These are phyloP conservation scores for Talaromyces stipitatus DNA, from an alignment of 495 filamentous ascomycete genomes.

Conservation along the genomic window DNA sequence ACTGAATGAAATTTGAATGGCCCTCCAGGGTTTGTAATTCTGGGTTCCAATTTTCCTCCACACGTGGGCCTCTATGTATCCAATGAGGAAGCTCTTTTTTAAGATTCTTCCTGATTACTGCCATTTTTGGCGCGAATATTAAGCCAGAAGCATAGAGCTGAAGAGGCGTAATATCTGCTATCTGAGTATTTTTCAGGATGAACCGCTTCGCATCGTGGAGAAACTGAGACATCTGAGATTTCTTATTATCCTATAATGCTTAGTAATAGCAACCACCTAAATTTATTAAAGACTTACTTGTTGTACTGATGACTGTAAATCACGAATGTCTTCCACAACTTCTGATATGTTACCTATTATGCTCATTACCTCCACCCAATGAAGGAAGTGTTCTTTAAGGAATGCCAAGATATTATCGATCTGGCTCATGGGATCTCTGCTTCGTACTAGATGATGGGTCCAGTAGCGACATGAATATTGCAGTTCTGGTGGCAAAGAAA, in stretches of 20 bases:
- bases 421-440: constrained; percentile 14
- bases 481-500: no score
- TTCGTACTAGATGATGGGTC: no score
- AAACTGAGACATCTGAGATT: constrained; percentile 16
- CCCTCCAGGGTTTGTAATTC: constrained; percentile 9
- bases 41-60: constrained; percentile 4
- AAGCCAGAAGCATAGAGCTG: constrained; percentile 20
- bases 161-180: constrained; percentile 21
- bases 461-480: no score
- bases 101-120: constrained; percentile 14
- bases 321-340: background rate
- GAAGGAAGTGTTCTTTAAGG: constrained; percentile 35
- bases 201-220: constrained; percentile 30
- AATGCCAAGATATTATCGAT: constrained; percentile 23
- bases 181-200: constrained; percentile 17
- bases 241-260: no score
- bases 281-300: background rate
- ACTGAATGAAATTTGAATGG: background rate
- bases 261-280: background rate
- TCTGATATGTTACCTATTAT: constrained; percentile 25
- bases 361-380: constrained; percentile 36
- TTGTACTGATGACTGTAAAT: constrained; percentile 4
- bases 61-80: background rate
- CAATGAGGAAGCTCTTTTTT: background rate
- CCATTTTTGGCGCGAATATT: constrained; percentile 24